Base-by-base conservation (phyloP, 352 stramenopile species). In the Pythium utonaiense region DNA sequence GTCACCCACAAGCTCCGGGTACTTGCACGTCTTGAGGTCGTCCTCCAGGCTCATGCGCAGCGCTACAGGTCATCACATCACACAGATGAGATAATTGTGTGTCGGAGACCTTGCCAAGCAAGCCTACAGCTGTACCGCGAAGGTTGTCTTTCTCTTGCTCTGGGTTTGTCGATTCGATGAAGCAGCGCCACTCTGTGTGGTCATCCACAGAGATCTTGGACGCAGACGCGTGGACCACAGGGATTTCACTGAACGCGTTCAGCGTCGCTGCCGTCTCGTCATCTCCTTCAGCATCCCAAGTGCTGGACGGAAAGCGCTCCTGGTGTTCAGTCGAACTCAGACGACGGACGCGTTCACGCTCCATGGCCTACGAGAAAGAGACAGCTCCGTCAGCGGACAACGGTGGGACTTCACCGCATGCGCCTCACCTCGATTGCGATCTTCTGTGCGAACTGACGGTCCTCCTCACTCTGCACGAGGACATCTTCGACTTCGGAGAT, bases 191-290 rank as follows among this genome's bases (percentile, higher is more conserved):
- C 62, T 77, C 73, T 0, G 78, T 83, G 36, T 76, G 70, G 40
- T 85, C 71, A 38, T 90, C 77, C 42, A 88, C 73, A 3, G 82
- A 53, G 24, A 88, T 74, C 65, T 87, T 90, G 36, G 75, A 77
- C 6, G 71, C 60, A 7, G 76, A 75, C 7, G 68, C 66, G 9
- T 84, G 70, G 3, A 83, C 75, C 5, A 90, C 77, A 1, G 80
- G 73, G 42, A 90, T 88, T 40, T 90, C 80, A 24, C 78, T 90
- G 17, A 89, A 68, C 1, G 56, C 59, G 21, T 36, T 38, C 3
- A 57, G 30, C 0, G 47, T 52, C 7, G 54, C 28, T 4, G 24
- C 12, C 28, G 19, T 6, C 0, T 51, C 41, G 13, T 47, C 57
- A 28, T 55, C 51, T 4, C 24, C 31, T 13, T 24, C 12, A 6